Base-by-base conservation (phyloP, 495 filamentous ascomycete species). In the Penicillium angulare region DNA sequence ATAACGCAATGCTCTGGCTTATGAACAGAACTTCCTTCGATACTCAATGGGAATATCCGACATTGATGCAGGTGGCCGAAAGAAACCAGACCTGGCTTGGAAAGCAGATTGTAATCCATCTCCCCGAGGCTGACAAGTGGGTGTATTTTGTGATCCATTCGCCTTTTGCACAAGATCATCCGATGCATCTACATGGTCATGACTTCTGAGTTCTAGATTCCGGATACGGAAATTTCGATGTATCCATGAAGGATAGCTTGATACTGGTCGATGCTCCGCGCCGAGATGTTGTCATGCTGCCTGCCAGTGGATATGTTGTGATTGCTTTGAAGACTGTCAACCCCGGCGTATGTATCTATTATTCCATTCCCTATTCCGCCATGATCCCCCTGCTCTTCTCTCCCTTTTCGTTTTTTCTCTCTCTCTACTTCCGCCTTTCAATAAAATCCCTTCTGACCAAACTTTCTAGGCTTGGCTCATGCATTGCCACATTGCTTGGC, bases 401-500 rank as follows among this genome's bases (percentile, higher is more conserved):
- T n/a, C n/a, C n/a, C n/a, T n/a, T n/a, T n/a, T n/a, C n/a, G n/a
- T n/a, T n/a, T n/a, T n/a, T n/a, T n/a, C n/a, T n/a, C n/a, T n/a
- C n/a, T n/a, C n/a, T n/a, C n/a, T n/a, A n/a, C n/a, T n/a, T n/a
- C n/a, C n/a, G n/a, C n/a, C n/a, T n/a, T n/a, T n/a, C n/a, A n/a
- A n/a, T n/a, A n/a, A n/a, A n/a, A n/a, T n/a, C n/a, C n/a, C n/a
- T n/a, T 26, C 22, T 32, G 17, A 7, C 72, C 73, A 43, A 64
- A 73, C 38, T 72, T 76, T 54, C 59, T 47, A 31, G 50, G 73
- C 78, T 4, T 81, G 79, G 79, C 36, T 74, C 8, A 74, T 76
- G 65, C 77, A 80, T 73, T 88, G 85, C 62, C 85, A 88, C 56
- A 82, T 88, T 49, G 83, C 84, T 56, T 88, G 83, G 82, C 85